These are phyloP conservation scores for Parascedosporium putredinis DNA, from an alignment of 2,329 filamentous ascomycete species.

Conservation along the genomic window DNA sequence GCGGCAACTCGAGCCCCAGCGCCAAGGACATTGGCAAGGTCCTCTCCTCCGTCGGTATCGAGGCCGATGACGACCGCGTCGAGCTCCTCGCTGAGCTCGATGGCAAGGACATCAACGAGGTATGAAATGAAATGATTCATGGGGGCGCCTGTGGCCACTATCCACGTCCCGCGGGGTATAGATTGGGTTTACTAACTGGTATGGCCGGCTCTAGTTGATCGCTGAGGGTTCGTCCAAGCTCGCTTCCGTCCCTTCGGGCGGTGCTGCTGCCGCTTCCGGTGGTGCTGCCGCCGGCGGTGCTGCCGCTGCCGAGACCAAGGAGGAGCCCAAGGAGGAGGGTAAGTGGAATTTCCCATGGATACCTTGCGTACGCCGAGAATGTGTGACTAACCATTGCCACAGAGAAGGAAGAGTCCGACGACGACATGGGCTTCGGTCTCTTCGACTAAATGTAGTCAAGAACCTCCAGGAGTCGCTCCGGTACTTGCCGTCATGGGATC, in stretches of 20 bases:
- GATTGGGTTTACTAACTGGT: neutral
- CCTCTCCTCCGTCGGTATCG: slow-evolving; percentile 87
- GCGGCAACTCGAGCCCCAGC: slow-evolving; percentile 82
- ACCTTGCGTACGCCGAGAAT: neutral
- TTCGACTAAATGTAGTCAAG: slow-evolving; percentile 51
- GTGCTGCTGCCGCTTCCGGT: slow-evolving; percentile 59
- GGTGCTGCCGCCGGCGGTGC: slow-evolving; percentile 58
- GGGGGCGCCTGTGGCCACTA: no score
- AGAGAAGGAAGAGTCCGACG: slow-evolving; percentile 61
- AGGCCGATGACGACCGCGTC: slow-evolving; percentile 82
- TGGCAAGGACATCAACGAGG: slow-evolving; percentile 89
- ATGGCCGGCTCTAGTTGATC: slow-evolving; percentile 58
- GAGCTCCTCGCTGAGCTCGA: slow-evolving; percentile 81
- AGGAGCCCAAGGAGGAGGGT: slow-evolving; percentile 73
- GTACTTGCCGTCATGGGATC: neutral
- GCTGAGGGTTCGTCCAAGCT: slow-evolving; percentile 84
- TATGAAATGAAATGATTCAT: slow-evolving; percentile 31
- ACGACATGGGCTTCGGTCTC: slow-evolving; percentile 69
- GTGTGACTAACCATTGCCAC: slow-evolving; percentile 22
- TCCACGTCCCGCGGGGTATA: no score
- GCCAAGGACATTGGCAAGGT: slow-evolving; percentile 79
- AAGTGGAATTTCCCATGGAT: slow-evolving; percentile 29
- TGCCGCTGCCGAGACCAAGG: slow-evolving; percentile 50
- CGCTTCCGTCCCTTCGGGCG: slow-evolving; percentile 91
- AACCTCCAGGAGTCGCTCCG: neutral